phyloP scores from a whole-genome alignment of 768 basidiomycete genomes.

The Xanthoconium stramineum region DNA sequence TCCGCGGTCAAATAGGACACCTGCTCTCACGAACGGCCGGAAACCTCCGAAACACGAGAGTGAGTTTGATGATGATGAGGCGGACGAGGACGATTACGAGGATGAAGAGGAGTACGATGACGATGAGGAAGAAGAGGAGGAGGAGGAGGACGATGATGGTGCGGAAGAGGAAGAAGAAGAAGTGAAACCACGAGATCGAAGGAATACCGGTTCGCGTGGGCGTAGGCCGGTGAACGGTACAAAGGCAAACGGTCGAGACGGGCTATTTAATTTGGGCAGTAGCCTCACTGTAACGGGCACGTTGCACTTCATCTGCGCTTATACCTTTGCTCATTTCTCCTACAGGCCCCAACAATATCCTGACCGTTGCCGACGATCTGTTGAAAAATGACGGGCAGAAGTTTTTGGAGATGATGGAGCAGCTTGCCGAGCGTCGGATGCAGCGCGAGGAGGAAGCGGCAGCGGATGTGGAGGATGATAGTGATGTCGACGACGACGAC shows the following conservation, averaged over 20 bases:
- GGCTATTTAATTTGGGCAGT: constrained; percentile 76
- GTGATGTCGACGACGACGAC: constrained; percentile 58
- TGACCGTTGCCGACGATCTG: constrained; percentile 97
- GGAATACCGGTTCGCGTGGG: constrained; percentile 33
- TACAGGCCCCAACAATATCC: constrained; percentile 83
- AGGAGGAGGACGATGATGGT: constrained; percentile 67
- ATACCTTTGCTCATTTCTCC: constrained; percentile 19
- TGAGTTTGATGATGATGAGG: constrained; percentile 66
- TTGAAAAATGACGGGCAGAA: constrained; percentile 98
- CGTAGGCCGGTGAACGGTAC: constrained; percentile 41
- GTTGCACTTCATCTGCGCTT: constrained; percentile 25
- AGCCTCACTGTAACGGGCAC: constrained; percentile 79
- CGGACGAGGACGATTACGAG: constrained; percentile 50
- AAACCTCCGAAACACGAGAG: constrained; percentile 53
- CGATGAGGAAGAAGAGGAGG: constrained; percentile 65
- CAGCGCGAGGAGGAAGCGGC: constrained; percentile 77
- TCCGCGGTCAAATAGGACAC: constrained; percentile 34
- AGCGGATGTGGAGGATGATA: constrained; percentile 59
- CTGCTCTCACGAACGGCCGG: constrained; percentile 36
- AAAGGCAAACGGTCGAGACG: constrained; percentile 53
- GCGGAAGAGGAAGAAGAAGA: constrained; percentile 58
- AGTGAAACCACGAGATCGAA: constrained; percentile 42
- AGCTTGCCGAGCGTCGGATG: constrained; percentile 91
- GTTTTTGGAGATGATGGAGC: constrained; percentile 99
- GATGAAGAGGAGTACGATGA: constrained; percentile 58